These are phyloP conservation scores for Avena sativa DNA, from an alignment of 176 grass and related monocot genomes.

Conservation along the genomic window DNA sequence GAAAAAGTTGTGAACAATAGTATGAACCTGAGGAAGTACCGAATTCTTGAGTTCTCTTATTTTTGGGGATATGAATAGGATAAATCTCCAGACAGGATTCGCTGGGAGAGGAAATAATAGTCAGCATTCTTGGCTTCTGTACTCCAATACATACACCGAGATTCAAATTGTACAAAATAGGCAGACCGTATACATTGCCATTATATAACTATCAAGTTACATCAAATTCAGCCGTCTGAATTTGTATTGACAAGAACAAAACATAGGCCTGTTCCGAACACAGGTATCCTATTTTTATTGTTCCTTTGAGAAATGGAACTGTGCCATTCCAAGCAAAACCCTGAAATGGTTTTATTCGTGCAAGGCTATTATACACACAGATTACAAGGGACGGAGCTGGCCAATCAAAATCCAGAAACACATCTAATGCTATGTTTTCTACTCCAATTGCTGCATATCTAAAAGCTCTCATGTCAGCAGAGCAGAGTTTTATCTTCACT, in stretches of 20 bases:
- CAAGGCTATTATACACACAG: conserved; percentile 25
- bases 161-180: background rate
- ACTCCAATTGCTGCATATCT: conserved; percentile 15
- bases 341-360: conserved; percentile 28
- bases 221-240: conserved; percentile 10
- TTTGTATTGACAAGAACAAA: conserved; percentile 15
- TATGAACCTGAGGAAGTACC: no score
- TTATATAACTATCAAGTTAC: background rate
- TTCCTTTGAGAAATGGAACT: background rate
- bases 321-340: background rate
- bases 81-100: no score
- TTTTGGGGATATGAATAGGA: no score
- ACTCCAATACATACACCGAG: background rate
- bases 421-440: conserved; percentile 28
- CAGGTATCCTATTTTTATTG: background rate
- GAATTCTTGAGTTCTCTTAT: no score
- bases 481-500: background rate
- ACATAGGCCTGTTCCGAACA: background rate
- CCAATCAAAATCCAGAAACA: conserved; percentile 3
- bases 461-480: conserved; percentile 15
- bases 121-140: background rate
- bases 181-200: background rate
- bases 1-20: no score
- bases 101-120: background rate
- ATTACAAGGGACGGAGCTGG: conserved; percentile 32